Conservation (phyloP, 2,329 filamentous ascomycete species). For the Diaporthe eres region DNA sequence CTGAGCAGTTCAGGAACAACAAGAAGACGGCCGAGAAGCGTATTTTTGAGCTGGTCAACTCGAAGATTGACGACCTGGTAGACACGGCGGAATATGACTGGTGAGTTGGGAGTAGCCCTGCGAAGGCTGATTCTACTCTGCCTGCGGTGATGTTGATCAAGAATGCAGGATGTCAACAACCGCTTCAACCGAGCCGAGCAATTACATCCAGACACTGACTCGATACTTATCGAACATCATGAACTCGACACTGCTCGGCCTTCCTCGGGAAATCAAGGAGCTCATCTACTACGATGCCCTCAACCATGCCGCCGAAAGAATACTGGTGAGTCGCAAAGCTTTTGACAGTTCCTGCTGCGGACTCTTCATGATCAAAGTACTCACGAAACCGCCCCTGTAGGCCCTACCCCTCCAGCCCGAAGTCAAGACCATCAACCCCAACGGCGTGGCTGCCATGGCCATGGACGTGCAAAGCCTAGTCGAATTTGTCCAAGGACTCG, state of each 20-base stretch:
- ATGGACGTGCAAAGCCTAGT: slow-evolving; percentile 88
- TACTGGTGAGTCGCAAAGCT: slow-evolving; percentile 69
- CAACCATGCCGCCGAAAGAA: slow-evolving; percentile 88
- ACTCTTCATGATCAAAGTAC: slow-evolving; percentile 12
- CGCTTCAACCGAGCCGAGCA: slow-evolving; percentile 81
- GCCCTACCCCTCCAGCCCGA: slow-evolving; percentile 82
- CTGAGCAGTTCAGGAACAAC: slow-evolving; percentile 86
- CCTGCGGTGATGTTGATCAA: slow-evolving; percentile 29
- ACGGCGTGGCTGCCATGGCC: slow-evolving; percentile 84
- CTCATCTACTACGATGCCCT: slow-evolving; percentile 98
- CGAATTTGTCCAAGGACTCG: slow-evolving; percentile 87
- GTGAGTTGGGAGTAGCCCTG: slow-evolving; percentile 55
- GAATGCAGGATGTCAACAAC: slow-evolving; percentile 65
- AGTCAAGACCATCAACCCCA: slow-evolving; percentile 88
- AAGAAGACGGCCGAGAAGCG: slow-evolving; percentile 98
- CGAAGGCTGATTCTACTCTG: not conserved
- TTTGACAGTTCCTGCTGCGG: not conserved
- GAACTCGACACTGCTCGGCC: slow-evolving; percentile 90
- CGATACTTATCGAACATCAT: slow-evolving; percentile 96
- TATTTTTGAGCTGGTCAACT: slow-evolving; percentile 98
- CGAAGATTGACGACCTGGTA: slow-evolving; percentile 97
- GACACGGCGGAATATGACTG: slow-evolving; percentile 99
- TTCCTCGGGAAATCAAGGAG: slow-evolving; percentile 97
- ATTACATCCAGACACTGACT: slow-evolving; percentile 96
- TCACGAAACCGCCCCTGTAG: slow-evolving; percentile 54